phyloP scores from a whole-genome alignment of 2,329 filamentous ascomycete species.

The Ceratocystiopsis minuta region DNA sequence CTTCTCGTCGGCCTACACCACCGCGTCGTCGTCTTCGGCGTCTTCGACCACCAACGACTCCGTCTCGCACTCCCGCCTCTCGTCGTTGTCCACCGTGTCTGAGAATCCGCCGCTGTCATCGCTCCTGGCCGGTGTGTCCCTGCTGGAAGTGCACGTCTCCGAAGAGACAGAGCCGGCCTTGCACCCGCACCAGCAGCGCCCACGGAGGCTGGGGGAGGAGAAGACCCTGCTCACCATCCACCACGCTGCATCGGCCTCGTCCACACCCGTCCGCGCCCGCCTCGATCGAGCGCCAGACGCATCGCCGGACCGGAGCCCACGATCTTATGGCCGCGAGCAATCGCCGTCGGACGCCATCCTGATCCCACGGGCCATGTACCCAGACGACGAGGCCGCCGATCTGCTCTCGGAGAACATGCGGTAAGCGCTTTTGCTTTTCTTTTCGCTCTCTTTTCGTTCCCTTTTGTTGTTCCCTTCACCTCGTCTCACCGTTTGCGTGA shows the following conservation, averaged over 20 bases:
- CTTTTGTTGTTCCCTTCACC: neutral
- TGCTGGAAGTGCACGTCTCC: constrained; percentile 6
- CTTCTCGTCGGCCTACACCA: constrained; percentile 29
- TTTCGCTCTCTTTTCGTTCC: neutral
- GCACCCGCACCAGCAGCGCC: neutral
- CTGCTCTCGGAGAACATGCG: too few species aligned
- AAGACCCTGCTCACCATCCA: neutral
- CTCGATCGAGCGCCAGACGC: too few species aligned
- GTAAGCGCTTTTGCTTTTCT: neutral
- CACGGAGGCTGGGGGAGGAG: constrained; percentile 1
- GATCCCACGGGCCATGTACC: neutral
- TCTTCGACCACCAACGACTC: constrained; percentile 16
- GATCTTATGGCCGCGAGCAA: neutral
- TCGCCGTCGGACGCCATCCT: constrained; percentile 9
- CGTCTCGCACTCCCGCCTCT: constrained; percentile 31
- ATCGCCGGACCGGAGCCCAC: too few species aligned
- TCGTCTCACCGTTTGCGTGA: too few species aligned
- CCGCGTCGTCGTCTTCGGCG: constrained; percentile 18
- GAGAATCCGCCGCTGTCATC: constrained; percentile 19
- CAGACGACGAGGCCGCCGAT: too few species aligned
- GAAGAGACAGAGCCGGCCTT: neutral
- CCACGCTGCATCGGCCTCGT: too few species aligned
- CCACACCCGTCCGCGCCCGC: too few species aligned
- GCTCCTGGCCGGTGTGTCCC: constrained; percentile 19
- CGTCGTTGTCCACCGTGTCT: constrained; percentile 33